Conservation (phyloP, 169 alveolate species). For the Condylostoma magnum region DNA sequence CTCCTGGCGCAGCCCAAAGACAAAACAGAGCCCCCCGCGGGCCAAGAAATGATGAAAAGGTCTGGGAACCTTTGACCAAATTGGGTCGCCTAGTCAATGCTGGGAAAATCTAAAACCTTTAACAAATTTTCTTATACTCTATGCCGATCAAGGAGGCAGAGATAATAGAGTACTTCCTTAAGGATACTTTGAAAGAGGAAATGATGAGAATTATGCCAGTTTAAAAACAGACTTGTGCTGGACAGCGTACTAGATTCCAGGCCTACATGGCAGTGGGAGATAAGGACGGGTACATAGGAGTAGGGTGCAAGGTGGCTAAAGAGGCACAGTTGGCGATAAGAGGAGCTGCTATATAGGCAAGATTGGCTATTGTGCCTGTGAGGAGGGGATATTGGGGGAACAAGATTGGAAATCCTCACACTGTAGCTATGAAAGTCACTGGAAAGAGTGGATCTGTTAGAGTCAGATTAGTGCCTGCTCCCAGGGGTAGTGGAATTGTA, state of each 20-base stretch:
- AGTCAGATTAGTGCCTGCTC: slow-evolving; percentile 99
- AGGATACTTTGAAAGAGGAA: slow-evolving; percentile 95
- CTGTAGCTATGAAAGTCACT: slow-evolving; percentile 99
- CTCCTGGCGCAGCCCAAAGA: not conserved
- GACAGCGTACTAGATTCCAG: slow-evolving; percentile 99
- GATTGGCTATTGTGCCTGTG: slow-evolving; percentile 98
- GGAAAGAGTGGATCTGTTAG: slow-evolving; percentile 99
- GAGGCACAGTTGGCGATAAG: slow-evolving; percentile 99
- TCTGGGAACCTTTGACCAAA: slow-evolving; percentile 99
- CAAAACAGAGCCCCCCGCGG: slow-evolving; percentile 45
- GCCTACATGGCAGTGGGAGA: slow-evolving; percentile 99
- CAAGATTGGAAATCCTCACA: slow-evolving; percentile 99
- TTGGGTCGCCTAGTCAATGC: slow-evolving; percentile 98
- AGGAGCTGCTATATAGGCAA: slow-evolving; percentile 99
- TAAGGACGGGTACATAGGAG: slow-evolving; percentile 95
- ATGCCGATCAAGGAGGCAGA: slow-evolving; percentile 99
- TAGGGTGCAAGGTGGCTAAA: slow-evolving; percentile 98
- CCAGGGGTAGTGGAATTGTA: slow-evolving; percentile 99
- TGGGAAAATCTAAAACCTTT: slow-evolving; percentile 95
- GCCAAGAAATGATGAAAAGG: slow-evolving; percentile 91
- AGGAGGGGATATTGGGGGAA: slow-evolving; percentile 99
- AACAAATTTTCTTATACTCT: slow-evolving; percentile 98
- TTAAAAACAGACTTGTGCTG: slow-evolving; percentile 99
- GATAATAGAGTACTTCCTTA: slow-evolving; percentile 94
- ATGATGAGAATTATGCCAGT: slow-evolving; percentile 99